Base-by-base conservation (phyloP, 129 eudicot genomes). In the Dittrichia graveolens region DNA sequence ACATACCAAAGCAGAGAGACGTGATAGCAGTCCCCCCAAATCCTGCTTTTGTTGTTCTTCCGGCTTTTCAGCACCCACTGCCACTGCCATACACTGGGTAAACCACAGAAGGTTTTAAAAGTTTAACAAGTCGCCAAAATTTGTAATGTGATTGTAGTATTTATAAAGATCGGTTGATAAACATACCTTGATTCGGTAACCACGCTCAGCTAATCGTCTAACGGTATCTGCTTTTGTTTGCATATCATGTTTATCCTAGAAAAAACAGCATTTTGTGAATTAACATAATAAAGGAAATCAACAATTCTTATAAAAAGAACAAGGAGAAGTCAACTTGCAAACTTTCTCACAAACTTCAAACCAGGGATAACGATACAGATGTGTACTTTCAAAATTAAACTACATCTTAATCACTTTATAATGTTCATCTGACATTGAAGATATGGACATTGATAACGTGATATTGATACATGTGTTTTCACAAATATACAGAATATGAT, bases 151-250 rank as follows among this genome's bases (percentile, higher is more conserved):
- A 16, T 52, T 52, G 35, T 38, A 74, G 39, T 38, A 71, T 42
- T 55, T 71, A 45, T 57, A 45, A 71, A 13, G 37, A 50, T 19
- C 52, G 72, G 50, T 75, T 31, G 56, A 63, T 44, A 52, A 50
- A 70, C 48, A 78, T 79, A 93, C 98, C 96, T 90, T 89, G 63
- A 93, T 83, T 41, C 98, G 92, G 74, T 85, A 77, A 78, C 98
- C 98, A 14, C 73, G 82, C 48, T 93, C 98, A 78, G 89, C 76
- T 71, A 89, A 76, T 81, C 89, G 81, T 70, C 75, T 93, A 69
- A 68, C 75, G 16, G 65, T 12, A 61, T 86, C 89, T 78, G 95
- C 98, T 81, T 93, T 93, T 60, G 89, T 80, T 75, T 87, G 80
- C 78, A 93, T 46, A 75, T 93, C 98, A 47, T 87, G 83, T 71